Evolutionary conservation across 2,329 filamentous ascomycete species (phyloP), one percentile per base, ranked within the genome.

Genomic region (Aspergillus aculeatus): DNA sequence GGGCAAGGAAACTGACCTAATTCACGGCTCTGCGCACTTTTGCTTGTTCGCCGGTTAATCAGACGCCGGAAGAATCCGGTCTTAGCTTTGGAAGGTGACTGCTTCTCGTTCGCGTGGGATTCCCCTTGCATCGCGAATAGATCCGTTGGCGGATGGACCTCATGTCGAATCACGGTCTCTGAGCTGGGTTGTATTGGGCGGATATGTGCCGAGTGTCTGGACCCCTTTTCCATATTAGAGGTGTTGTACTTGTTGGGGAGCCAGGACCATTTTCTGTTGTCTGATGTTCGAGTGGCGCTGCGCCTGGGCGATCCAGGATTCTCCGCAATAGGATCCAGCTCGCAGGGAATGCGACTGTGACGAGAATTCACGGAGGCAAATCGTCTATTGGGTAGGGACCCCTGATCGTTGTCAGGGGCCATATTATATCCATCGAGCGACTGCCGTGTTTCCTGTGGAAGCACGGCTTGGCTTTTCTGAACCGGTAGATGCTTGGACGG

Each of bases 401-500:
- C 19, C 12, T 12, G 53, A 19, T 48, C 52, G 2, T 32, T 58
- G 73, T 66, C 69, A 19, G 67, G 65, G 51, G 55, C 41, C 5
- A 56, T 53, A 10, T 38, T 58, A 47, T 56, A 56, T 11, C 60
- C 54, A 35, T 63, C 56, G 5, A 62, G 56, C 2, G 60, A 48
- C 2, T 49, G 51, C 23, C 44, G 48, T 16, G n/a, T 47, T 16
- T 21, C 54, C n/a, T 48, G 38, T 24, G 23, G 32, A 6, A 29
- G 47, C 21, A 50, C 52, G 19, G 24, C 50, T 23, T 59, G 58
- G 41, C 50, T 75, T 73, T 86, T 86, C 51, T 82, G 80, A 47
- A 87, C 82, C 52, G 81, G 83, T 50, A 87, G 74, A 2, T 84
- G 83, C 44, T 81, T 82, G 7, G 84, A 68, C 16, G 73, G 74